Base-by-base conservation (phyloP, 257 asterid species). In the Scutellaria minor region DNA sequence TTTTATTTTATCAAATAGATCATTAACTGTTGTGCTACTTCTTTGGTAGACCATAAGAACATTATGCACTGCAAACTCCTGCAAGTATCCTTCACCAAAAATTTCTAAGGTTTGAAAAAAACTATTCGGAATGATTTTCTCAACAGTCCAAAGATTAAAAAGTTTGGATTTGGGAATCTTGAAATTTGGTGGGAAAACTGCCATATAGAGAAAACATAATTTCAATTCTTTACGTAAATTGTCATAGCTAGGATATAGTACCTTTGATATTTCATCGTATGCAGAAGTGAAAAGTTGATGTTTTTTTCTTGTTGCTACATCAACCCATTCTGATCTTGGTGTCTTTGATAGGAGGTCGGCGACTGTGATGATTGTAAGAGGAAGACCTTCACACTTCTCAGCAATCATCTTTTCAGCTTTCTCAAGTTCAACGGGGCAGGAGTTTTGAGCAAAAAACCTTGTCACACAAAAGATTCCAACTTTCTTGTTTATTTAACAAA, bases 341-440 rank as follows among this genome's bases (percentile, higher is more conserved):
- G 15, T 10, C 42, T 24, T 57, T 41, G 12, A 57, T 55, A 55
- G 40, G 64, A 57, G 64, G 42, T 9, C 1, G 15, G 42, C 64
- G 5, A 47, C 18, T 47, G 53, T 47, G 18, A 47, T 5, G 0
- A 47, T 47, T 47, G 53, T 47, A 47, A 47, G 53, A 47, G 53
- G 53, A 47, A 47, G 53, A 47, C 53, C 64, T 27, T 57, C 64
- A 57, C 64, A 57, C 2, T 9, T 57, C 8, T 57, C 64, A 0
- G 64, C 64, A 27, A 57, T 57, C 42, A 24, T 57, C 42, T 57
- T 57, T 11, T 44, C 64, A 11, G 11, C 15, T 10, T 10, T 57
- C 64, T 57, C 64, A 13, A 57, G 64, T 10, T 24, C 42, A 27
- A 2, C 9, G 2, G 64, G 11, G 11, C 64, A 57, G 0, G 7